Conservation (phyloP, 306 rosid species). For the Neltuma alba region DNA sequence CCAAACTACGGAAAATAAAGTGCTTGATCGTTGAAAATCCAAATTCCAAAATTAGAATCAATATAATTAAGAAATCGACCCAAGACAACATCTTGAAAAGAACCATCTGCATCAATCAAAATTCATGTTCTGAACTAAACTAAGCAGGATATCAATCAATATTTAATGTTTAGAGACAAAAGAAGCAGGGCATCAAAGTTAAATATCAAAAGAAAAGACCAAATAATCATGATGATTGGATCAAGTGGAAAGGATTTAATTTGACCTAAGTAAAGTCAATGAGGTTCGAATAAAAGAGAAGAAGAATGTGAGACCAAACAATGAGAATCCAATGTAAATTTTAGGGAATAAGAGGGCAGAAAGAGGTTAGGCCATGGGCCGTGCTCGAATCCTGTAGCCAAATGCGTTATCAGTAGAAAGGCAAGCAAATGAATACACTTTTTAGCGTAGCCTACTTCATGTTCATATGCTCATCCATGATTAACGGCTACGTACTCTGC, state of each 20-base stretch:
- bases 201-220: not conserved
- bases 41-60: not conserved
- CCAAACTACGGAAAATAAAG: not conserved
- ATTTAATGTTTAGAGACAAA: not conserved
- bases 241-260: not conserved
- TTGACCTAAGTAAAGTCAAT: not conserved
- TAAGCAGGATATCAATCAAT: not conserved
- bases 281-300: not conserved
- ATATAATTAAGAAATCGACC: not conserved
- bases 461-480: not conserved
- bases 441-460: not conserved
- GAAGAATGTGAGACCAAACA: not conserved
- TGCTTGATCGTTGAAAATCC: not conserved
- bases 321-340: not conserved
- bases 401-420: not conserved
- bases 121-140: not conserved
- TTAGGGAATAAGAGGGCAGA: not conserved
- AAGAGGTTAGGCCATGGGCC: not conserved
- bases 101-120: not conserved
- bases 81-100: not conserved
- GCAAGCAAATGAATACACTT: not conserved
- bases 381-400: not conserved
- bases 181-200: not conserved
- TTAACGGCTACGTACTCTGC: not conserved
- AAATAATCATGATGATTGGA: not conserved